Base-by-base conservation (phyloP, 1,139 yeast genomes). In the Candida albicans region DNA sequence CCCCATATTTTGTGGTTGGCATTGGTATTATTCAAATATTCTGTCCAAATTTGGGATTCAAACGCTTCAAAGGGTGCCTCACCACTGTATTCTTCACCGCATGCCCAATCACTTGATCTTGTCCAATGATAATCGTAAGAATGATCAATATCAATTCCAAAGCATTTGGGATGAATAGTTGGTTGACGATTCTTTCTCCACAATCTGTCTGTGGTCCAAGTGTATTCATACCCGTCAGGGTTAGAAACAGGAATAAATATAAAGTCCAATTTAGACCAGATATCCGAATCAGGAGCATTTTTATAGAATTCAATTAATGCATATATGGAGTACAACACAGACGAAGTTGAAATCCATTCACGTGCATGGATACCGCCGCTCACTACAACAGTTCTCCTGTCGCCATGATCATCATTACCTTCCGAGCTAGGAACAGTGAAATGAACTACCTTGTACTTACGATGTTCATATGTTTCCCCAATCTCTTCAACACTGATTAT, bases 151-250 rank as follows among this genome's bases (percentile, higher is more conserved):
- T 90, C 96, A 38, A 89, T 78, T 7, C 97, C 97, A 41, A 75
- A 70, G 62, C 97, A 90, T 36, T 73, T 65, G 4, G 87, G 81
- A 41, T 79, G 65, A 32, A 71, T 75, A 0, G 96, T 86, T 42
- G 79, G 77, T 64, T 90, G 96, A 49, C 96, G 76, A 64, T 88
- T 90, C 61, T 90, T 90, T 39, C 95, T 72, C 97, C 97, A 90
- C 49, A 90, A 69, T 44, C 97, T 70, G 59, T 90, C 96, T 31
- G 68, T 59, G 4, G 71, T 73, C 96, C 96, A 90, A 1, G 95
- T 75, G 60, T 85, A 85, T 11, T 71, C 89, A 59, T 90, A 90
- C 0, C 97, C 97, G 62, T 90, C 97, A 0, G 96, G 96, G 58
- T 90, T 90, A 63, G 82, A 75, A 9, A 88, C 87, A 0, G 97